phyloP scores from a whole-genome alignment of 164 flowering plant species.

The Nymphaea thermarum region DNA sequence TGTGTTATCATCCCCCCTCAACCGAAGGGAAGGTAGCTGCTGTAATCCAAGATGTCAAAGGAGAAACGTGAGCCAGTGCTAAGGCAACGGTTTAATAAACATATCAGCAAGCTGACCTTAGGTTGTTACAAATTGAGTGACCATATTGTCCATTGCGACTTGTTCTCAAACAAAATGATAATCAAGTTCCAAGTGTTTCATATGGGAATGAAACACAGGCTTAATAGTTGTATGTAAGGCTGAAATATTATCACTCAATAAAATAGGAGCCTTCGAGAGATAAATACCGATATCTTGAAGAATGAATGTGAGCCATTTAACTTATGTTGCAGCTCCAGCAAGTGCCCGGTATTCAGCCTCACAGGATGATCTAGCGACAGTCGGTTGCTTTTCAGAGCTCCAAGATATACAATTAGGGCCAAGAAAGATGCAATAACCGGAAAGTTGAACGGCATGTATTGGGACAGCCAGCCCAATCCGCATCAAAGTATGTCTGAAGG shows the following conservation, averaged over 20 bases:
- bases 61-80: too few relatives aligned
- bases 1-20: not conserved
- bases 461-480: not conserved
- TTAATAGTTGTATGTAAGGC: not conserved
- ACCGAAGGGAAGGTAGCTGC: not conserved
- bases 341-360: not conserved
- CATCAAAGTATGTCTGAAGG: not conserved
- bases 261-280: not conserved
- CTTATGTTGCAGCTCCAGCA: too few relatives aligned
- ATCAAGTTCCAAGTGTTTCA: conserved; percentile 1
- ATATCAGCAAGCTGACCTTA: not conserved
- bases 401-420: not conserved
- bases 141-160: not conserved
- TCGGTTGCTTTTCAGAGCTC: not conserved
- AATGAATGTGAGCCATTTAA: not conserved
- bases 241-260: not conserved
- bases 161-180: not conserved
- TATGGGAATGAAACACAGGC: not conserved
- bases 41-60: not conserved
- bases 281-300: not conserved
- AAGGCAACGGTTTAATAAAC: not conserved
- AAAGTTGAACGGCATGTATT: not conserved
- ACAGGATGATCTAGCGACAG: not conserved
- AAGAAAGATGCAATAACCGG: not conserved
- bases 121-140: not conserved